Base-by-base conservation (phyloP, 352 stramenopile genomes). In the Globisporangium megalacanthum region DNA sequence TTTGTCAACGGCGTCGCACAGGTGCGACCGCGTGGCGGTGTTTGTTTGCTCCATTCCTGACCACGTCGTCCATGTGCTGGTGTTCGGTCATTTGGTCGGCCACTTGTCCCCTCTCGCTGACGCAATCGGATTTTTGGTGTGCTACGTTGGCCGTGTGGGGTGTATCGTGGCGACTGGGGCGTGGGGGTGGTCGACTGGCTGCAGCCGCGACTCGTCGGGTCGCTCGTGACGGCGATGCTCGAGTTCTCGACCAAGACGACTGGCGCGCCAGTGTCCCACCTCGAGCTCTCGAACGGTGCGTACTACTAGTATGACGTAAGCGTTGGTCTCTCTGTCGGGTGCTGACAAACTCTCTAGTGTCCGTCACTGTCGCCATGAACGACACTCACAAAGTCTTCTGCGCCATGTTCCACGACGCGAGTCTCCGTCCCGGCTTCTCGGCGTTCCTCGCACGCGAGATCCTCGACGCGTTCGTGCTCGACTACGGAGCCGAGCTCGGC, bases 231-330 rank as follows among this genome's bases (percentile, higher is more conserved):
- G 6, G 86, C 90, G 10, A 95, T 97, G 79, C 72, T 97, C 60
- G 89, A 97, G 73, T 97, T 97, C 71, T 93, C 83, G 22, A 75
- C 75, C 42, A 93, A 97, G 64, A 89, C 89, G 8, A 95, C 84
- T 8, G 90, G 90, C 22, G 80, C 89, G 52, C 88, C 84, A 13
- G 88, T 97, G 14, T 94, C 83, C 25, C 96, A 96, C 63, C 96
- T 97, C 48, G 83, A 97, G 54, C 79, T 97, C 58, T 84, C 77
- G 20, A 80, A 73, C 39, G 77, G 84, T 92, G 61, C 52, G 0
- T 7, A 20, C n/a, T 62, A 33, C 17, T 9, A 45, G 49, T 42
- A 11, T 19, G 33, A 11, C 15, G 49, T 44, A 25, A 29, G 22
- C 10, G 9, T 17, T 10, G 1, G 1, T 15, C 1, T 20, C 29